Evolutionary conservation across 208 protist species (phyloP).

Genomic region (Wallacemonas rigidus): DNA sequence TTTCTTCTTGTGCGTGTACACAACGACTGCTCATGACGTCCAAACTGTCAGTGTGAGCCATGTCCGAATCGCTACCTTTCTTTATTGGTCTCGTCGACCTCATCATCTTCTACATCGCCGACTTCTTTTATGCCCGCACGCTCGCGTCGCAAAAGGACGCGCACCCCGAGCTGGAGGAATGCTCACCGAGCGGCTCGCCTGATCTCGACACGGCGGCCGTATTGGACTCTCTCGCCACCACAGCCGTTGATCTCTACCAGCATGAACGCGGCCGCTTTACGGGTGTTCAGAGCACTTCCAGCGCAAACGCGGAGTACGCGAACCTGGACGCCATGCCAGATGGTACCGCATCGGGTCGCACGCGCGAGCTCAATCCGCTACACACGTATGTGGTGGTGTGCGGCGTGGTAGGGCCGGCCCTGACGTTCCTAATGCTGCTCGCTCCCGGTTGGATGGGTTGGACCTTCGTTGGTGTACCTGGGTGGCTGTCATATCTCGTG

Average conservation of each 20-base stretch:
- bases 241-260: conserved; percentile 53
- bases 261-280: conserved; percentile 40
- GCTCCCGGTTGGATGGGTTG: conserved; percentile 46
- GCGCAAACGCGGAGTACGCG: conserved; percentile 5
- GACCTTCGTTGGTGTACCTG: conserved; percentile 46
- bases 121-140: conserved; percentile 59
- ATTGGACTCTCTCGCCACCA: conserved; percentile 52
- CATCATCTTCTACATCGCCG: conserved; percentile 54
- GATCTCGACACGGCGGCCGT: conserved; percentile 71
- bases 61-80: conserved; percentile 29
- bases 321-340: conserved; percentile 4
- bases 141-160: conserved; percentile 58
- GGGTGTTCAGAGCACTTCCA: neutral
- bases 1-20: conserved; percentile 22
- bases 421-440: conserved; percentile 45
- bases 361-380: conserved; percentile 29
- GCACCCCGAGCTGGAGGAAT: conserved; percentile 73
- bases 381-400: conserved; percentile 66
- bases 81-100: conserved; percentile 47
- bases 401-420: conserved; percentile 42
- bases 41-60: neutral
- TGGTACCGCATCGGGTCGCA: neutral
- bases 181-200: conserved; percentile 54
- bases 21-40: no score
- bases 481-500: conserved; percentile 40